Percentiles rank a stretch among this genome's conserved stretches.
phyloP scores from a whole-genome alignment of 257 asterid species.

The Nicotiana paniculata region DNA sequence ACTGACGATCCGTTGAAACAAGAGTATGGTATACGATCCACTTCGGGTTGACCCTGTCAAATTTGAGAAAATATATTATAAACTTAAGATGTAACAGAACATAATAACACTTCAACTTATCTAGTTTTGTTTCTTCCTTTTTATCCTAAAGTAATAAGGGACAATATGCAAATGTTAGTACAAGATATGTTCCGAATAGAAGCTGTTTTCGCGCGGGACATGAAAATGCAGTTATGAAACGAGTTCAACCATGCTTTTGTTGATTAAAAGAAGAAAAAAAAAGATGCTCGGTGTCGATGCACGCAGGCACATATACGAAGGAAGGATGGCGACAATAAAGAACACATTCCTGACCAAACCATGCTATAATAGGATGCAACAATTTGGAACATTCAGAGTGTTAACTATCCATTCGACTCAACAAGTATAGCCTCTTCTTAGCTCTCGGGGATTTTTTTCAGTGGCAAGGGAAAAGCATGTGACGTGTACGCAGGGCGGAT shows the following conservation, averaged over 20 bases:
- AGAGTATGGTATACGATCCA: slow-evolving; percentile 83
- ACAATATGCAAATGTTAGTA: no score
- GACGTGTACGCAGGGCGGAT: neutral
- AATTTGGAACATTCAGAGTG: neutral
- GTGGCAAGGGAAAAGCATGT: neutral
- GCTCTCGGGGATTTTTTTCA: no score
- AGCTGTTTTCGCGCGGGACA: no score
- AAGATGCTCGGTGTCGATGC: no score
- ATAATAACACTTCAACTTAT: neutral
- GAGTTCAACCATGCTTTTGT: no score
- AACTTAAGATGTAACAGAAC: neutral
- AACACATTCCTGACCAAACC: no score
- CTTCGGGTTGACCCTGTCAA: slow-evolving; percentile 84
- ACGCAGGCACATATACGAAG: no score
- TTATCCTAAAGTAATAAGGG: neutral
- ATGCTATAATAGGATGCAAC: no score
- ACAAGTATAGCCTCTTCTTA: neutral
- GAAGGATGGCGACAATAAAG: no score
- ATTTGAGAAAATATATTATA: neutral
- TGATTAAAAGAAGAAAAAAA: no score
- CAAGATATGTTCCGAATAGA: no score
- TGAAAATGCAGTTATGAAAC: no score
- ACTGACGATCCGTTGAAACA: slow-evolving; percentile 87
- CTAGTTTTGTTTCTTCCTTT: neutral
- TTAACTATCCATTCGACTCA: neutral